These are phyloP conservation scores for Rubia peregrina DNA, from an alignment of 305 asterid genomes.

Conservation along the genomic window DNA sequence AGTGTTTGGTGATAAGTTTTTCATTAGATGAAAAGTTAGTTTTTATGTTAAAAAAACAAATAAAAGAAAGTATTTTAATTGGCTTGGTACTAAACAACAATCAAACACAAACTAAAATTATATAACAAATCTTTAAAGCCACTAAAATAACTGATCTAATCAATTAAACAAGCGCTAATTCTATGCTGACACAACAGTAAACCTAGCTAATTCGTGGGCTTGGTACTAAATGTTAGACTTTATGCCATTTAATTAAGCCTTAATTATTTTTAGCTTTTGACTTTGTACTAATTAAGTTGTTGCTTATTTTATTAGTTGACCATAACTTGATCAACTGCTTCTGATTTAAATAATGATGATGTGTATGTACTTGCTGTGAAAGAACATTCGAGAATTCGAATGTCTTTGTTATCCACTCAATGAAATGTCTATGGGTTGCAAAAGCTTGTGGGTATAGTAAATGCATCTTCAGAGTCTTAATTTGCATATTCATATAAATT, in stretches of 20 bases:
- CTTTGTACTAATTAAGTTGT: neutral
- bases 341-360: neutral
- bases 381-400: neutral
- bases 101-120: too few species aligned
- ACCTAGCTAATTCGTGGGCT: neutral
- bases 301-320: slow-evolving; percentile 2
- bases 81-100: too few species aligned
- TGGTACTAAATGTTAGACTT: neutral
- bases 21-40: too few species aligned
- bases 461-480: neutral
- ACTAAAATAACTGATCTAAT: too few species aligned
- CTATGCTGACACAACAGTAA: neutral
- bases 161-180: neutral
- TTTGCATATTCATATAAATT: neutral
- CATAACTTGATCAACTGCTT: neutral
- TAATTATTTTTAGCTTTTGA: neutral
- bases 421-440: neutral
- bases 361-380: neutral
- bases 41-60: too few species aligned
- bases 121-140: too few species aligned
- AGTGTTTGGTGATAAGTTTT: too few species aligned
- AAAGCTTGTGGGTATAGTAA: neutral
- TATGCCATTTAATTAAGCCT: neutral
- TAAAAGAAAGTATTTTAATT: too few species aligned
- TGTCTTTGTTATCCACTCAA: neutral